Base-by-base conservation (phyloP, 768 basidiomycete genomes). In the Podaxis sp. region DNA sequence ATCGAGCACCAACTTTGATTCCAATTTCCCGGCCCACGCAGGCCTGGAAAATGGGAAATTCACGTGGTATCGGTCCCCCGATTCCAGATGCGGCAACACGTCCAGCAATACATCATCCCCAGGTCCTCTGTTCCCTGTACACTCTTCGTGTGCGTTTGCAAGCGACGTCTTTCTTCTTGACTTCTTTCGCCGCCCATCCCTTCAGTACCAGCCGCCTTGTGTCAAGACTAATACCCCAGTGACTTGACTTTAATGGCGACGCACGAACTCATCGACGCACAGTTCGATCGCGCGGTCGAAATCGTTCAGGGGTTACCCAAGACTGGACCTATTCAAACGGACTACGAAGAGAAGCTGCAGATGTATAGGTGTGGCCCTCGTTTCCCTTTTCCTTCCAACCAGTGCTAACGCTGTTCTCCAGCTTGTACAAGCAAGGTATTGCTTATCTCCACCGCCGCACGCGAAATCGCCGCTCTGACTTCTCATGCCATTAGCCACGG, bases 251-350 rank as follows among this genome's bases (percentile, higher is more conserved):
- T 8, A 65, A 89, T 90, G 89, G 81, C 85, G 60, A 84, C 88
- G 26, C 81, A 77, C 50, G 80, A 84, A 71, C 83, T 88, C 66
- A 88, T 93, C 66, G 88, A 92, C 67, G 84, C 84, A 54, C 94
- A 96, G 74, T 98, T 98, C 75, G 87, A 94, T 78, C 86, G 95
- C 30, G 95, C 96, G 3, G 95, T 98, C 10, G 90, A 96, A 74
- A 96, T 98, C 60, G 89, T 97, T 3, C 96, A 98, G 73, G 78
- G 91, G 62, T 78, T 97, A 36, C 95, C 96, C 1, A 96, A 96
- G 80, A 93, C 87, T 10, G 95, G 96, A 0, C 94, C 95, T 33
- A 95, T 98, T 69, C 95, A 97, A 74, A 97, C 95, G 0, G 91
- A 86, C 66, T 97, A 98, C 72, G 95, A 97, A 67, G 95, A 96